A percentile compares a stretch with the other conserved stretches of the same genome.
These are phyloP conservation scores for Salix arbutifolia DNA, from an alignment of 345 rosid species.

Conservation along the genomic window DNA sequence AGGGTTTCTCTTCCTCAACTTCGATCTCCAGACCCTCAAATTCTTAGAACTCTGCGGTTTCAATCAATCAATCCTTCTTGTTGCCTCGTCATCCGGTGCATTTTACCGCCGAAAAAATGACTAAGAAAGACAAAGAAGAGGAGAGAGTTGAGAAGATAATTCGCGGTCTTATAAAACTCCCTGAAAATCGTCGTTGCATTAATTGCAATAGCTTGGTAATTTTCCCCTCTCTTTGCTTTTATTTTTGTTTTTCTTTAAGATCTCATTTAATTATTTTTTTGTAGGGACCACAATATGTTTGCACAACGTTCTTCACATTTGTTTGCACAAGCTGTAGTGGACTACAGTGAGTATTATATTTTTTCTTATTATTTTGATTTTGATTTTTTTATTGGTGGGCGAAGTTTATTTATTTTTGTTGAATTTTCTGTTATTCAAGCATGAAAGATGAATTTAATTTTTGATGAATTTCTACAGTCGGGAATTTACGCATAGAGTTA, in stretches of 20 bases:
- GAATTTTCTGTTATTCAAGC: background rate
- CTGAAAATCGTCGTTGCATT: slow-evolving; percentile 78
- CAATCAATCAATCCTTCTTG: background rate
- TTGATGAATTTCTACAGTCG: slow-evolving; percentile 42
- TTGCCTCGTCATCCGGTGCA: background rate
- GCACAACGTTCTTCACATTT: slow-evolving; percentile 84
- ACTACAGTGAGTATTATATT: slow-evolving; percentile 57
- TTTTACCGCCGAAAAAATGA: slow-evolving; percentile 31
- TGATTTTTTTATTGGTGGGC: background rate
- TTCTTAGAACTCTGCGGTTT: background rate
- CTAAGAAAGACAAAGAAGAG: slow-evolving; percentile 54
- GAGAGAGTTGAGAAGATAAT: slow-evolving; percentile 63
- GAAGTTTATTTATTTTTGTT: background rate
- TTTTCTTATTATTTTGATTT: background rate
- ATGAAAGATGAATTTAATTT: background rate
- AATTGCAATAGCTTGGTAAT: slow-evolving; percentile 78
- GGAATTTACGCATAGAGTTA: slow-evolving; percentile 87
- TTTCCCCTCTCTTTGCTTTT: background rate
- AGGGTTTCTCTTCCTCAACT: background rate
- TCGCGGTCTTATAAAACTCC: slow-evolving; percentile 64
- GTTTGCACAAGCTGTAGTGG: slow-evolving; percentile 85
- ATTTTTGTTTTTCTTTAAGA: background rate
- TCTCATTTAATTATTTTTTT: background rate
- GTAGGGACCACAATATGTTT: slow-evolving; percentile 97
- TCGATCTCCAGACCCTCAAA: background rate